Percentiles rank a stretch among this genome's conserved stretches.
These are phyloP conservation scores for Pseudogymnoascus destructans DNA, from an alignment of 2,329 filamentous ascomycete genomes.

Conservation along the genomic window DNA sequence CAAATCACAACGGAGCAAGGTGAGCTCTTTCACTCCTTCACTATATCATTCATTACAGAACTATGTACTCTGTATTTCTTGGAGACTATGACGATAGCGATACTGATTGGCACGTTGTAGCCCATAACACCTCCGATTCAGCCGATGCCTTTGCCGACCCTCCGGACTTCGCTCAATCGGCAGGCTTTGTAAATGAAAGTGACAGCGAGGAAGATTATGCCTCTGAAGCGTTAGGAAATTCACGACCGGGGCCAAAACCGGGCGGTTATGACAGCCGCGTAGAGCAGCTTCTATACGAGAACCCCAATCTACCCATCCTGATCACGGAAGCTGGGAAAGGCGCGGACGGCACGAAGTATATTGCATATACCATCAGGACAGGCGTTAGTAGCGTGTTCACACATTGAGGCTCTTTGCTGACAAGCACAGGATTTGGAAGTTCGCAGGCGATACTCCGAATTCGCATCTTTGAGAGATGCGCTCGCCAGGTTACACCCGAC, in stretches of 20 bases:
- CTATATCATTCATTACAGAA: constrained; percentile 18
- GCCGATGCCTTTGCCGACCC: constrained; percentile 47
- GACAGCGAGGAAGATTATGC: constrained; percentile 37
- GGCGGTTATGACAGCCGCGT: constrained; percentile 90
- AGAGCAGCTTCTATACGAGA: constrained; percentile 94
- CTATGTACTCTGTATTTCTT: constrained; percentile 30
- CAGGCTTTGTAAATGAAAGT: constrained; percentile 24
- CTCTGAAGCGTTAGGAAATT: constrained; percentile 29
- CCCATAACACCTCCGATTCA: constrained; percentile 50
- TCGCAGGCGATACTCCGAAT: constrained; percentile 89
- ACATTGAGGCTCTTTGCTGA: constrained; percentile 15
- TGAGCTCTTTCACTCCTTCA: constrained; percentile 31
- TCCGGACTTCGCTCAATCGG: constrained; percentile 13
- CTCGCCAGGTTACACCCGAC: constrained; percentile 88
- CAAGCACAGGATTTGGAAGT: constrained; percentile 73
- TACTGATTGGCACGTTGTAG: constrained; percentile 36
- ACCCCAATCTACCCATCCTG: constrained; percentile 75
- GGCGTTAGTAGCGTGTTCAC: constrained; percentile 43
- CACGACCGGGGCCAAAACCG: constrained; percentile 52
- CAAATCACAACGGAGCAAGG: constrained; percentile 45
- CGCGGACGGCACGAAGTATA: constrained; percentile 79
- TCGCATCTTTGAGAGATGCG: constrained; percentile 78
- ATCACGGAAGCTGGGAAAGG: constrained; percentile 97
- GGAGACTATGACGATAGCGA: constrained; percentile 26
- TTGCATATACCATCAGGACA: constrained; percentile 93